Percentiles rank a stretch among this genome's conserved stretches.
phyloP scores from a whole-genome alignment of 2,329 filamentous ascomycete species.

The Amesomyces nigricolor region DNA sequence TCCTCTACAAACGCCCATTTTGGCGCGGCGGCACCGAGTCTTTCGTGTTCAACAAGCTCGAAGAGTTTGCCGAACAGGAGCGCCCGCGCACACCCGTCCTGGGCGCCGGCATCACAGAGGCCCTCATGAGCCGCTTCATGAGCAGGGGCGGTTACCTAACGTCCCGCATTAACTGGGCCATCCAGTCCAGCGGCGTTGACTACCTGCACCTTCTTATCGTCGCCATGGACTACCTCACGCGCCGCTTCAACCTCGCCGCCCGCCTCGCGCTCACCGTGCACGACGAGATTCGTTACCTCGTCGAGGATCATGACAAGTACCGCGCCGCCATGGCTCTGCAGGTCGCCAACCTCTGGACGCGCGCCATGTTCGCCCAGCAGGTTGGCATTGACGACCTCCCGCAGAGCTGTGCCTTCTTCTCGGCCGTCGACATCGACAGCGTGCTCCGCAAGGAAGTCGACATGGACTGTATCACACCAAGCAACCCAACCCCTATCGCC shows the following conservation, averaged over 20 bases:
- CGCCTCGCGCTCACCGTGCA: conserved; percentile 91
- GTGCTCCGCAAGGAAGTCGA: conserved; percentile 97
- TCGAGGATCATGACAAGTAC: conserved; percentile 80
- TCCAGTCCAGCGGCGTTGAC: conserved; percentile 94
- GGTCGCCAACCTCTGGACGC: conserved; percentile 90
- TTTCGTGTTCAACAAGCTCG: conserved; percentile 96
- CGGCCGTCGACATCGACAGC: conserved; percentile 88
- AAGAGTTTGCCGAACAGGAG: conserved; percentile 96
- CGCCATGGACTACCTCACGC: conserved; percentile 86
- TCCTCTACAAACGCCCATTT: conserved; percentile 68
- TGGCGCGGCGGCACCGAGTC: conserved; percentile 97
- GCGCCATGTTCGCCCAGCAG: conserved; percentile 95
- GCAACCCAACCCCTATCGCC: conserved; percentile 69
- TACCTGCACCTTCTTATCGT: conserved; percentile 93
- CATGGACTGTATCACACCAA: conserved; percentile 94
- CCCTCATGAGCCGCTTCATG: conserved; percentile 81
- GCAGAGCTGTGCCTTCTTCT: conserved; percentile 92
- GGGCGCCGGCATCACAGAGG: conserved; percentile 92
- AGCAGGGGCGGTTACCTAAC: conserved; percentile 90
- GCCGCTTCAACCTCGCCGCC: conserved; percentile 77
- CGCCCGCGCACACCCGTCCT: conserved; percentile 84
- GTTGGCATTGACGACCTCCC: conserved; percentile 93
- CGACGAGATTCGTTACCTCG: conserved; percentile 93
- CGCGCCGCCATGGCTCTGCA: conserved; percentile 88
- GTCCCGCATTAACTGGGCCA: conserved; percentile 97